Evolutionary conservation across 2,329 filamentous ascomycete species (phyloP).

Genomic region (Botrytis squamosa): DNA sequence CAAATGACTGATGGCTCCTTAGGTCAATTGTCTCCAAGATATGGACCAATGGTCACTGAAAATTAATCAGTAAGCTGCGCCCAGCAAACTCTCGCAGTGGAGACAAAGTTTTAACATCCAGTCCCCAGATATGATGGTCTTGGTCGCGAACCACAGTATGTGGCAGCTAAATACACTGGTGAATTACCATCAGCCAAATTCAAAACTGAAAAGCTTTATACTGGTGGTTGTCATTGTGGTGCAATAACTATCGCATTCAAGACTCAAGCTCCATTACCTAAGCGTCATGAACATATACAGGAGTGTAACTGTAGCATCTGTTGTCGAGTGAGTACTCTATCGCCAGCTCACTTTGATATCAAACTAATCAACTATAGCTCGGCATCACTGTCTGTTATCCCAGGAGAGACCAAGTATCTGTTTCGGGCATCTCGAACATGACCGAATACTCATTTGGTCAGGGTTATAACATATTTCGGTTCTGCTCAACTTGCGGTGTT

Average conservation of each 20-base stretch:
- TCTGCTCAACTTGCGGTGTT: slow-evolving; percentile 25
- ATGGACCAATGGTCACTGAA: slow-evolving; percentile 27
- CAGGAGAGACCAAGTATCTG: slow-evolving; percentile 19
- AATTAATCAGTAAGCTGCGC: slow-evolving; percentile 21
- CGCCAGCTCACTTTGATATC: not conserved
- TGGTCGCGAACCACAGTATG: slow-evolving; percentile 26
- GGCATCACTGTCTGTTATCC: slow-evolving; percentile 23
- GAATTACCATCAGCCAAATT: slow-evolving; percentile 23
- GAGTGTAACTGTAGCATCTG: slow-evolving; percentile 33
- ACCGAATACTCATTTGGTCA: slow-evolving; percentile 22
- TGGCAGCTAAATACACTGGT: slow-evolving; percentile 21
- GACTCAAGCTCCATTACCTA: slow-evolving; percentile 14
- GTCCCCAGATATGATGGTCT: slow-evolving; percentile 26
- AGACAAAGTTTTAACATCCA: not conserved
- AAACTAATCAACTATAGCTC: slow-evolving; percentile 7
- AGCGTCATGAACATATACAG: slow-evolving; percentile 18
- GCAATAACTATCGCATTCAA: slow-evolving; percentile 30
- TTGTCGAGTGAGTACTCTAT: slow-evolving; percentile 22
- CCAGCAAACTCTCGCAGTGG: not conserved
- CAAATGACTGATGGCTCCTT: not conserved
- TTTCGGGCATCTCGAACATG: slow-evolving; percentile 2
- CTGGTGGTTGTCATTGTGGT: slow-evolving; percentile 34
- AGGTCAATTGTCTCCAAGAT: slow-evolving; percentile 29
- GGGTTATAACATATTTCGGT: slow-evolving; percentile 15
- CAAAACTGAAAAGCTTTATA: slow-evolving; percentile 29